Percentiles rank a stretch among this genome's conserved stretches.
Conservation (phyloP, 805 yeast species). For the Metschnikowia gelsemii region DNA sequence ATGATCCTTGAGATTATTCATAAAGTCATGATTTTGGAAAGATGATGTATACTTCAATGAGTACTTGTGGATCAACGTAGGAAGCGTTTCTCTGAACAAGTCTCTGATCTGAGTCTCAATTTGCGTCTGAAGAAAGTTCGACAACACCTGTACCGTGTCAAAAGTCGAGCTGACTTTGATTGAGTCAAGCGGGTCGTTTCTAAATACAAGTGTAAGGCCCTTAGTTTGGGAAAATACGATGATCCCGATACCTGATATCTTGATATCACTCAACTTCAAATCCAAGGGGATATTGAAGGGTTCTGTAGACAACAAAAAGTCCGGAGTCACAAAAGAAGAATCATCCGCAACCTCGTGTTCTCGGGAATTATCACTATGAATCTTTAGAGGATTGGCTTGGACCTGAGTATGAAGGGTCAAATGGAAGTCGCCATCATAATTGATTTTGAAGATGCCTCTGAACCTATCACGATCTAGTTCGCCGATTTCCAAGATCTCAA, state of each 20-base stretch:
- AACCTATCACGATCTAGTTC: constrained; percentile 74
- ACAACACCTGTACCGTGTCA: constrained; percentile 79
- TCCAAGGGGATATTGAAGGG: constrained; percentile 78
- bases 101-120: constrained; percentile 80
- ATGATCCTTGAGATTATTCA: constrained; percentile 23
- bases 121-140: constrained; percentile 77
- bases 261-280: constrained; percentile 67
- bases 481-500: constrained; percentile 80
- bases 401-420: constrained; percentile 75
- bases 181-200: constrained; percentile 84
- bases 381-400: constrained; percentile 80
- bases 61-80: constrained; percentile 73
- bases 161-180: constrained; percentile 85
- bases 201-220: constrained; percentile 82
- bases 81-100: constrained; percentile 79
- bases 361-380: constrained; percentile 49
- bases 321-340: constrained; percentile 59
- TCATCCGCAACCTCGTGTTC: constrained; percentile 32
- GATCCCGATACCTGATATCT: constrained; percentile 76
- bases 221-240: constrained; percentile 78
- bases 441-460: constrained; percentile 77
- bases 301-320: constrained; percentile 61
- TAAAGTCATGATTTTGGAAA: constrained; percentile 22
- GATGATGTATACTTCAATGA: constrained; percentile 52
- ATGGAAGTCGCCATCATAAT: constrained; percentile 72